Evolutionary conservation across 2,329 filamentous ascomycete species (phyloP).

Genomic region (Triangularia verruculosa): DNA sequence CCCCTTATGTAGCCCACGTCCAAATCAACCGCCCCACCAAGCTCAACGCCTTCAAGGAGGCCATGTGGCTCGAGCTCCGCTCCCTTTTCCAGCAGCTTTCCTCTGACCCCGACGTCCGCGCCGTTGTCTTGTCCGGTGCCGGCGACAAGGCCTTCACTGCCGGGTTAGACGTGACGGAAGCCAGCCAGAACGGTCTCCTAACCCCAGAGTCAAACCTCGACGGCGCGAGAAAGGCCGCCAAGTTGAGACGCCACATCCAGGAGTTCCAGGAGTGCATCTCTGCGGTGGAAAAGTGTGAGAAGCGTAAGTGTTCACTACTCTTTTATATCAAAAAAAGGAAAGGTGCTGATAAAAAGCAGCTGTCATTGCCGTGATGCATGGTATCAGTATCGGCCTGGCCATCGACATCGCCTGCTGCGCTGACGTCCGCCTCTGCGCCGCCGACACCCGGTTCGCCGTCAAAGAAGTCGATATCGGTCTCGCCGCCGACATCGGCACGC

Average conservation of each 20-base stretch:
- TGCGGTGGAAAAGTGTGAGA: constrained; percentile 80
- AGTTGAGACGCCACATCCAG: constrained; percentile 64
- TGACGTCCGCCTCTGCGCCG: constrained; percentile 66
- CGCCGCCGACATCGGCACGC: constrained; percentile 74
- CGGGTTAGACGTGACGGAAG: constrained; percentile 78
- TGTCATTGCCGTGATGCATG: constrained; percentile 79
- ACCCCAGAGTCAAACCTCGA: constrained; percentile 45
- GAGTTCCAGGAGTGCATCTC: constrained; percentile 79
- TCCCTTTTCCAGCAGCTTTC: constrained; percentile 71
- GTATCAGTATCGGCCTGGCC: constrained; percentile 71
- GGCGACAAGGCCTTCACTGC: constrained; percentile 82
- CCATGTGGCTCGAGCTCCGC: constrained; percentile 83
- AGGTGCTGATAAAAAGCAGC: constrained; percentile 44
- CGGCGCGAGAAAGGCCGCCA: constrained; percentile 60
- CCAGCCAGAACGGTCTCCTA: constrained; percentile 51
- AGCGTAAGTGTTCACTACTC: constrained; percentile 51
- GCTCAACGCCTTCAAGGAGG: constrained; percentile 81
- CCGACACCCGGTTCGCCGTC: constrained; percentile 62
- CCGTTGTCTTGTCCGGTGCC: constrained; percentile 74
- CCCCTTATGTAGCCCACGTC: constrained; percentile 77
- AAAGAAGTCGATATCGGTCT: constrained; percentile 83
- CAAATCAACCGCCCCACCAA: constrained; percentile 86
- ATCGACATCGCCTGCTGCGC: constrained; percentile 70
- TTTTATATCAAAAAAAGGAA: neutral
- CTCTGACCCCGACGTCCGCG: constrained; percentile 67